These are phyloP conservation scores for Elongisporangium undulatum DNA, from an alignment of 352 stramenopile species.

Conservation along the genomic window DNA sequence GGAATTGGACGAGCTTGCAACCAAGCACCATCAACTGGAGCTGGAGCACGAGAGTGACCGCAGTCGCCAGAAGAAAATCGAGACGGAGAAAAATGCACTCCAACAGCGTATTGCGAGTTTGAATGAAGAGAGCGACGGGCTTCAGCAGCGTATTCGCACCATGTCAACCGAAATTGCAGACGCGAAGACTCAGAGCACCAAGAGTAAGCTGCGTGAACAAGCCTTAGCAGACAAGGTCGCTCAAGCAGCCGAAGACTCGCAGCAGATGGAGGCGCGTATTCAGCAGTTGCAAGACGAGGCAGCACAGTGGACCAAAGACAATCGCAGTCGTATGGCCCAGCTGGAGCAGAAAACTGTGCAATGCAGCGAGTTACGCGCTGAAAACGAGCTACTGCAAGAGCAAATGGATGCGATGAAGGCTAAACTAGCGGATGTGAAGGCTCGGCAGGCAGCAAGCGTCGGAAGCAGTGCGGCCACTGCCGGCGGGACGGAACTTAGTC, in stretches of 20 bases:
- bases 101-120: constrained; percentile 22
- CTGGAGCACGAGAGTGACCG: constrained; percentile 19
- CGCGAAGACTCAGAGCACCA: constrained; percentile 22
- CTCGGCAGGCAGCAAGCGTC: constrained; percentile 1
- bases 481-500: constrained; percentile 5
- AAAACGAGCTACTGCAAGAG: constrained; percentile 23
- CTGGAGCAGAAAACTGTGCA: constrained; percentile 19
- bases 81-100: constrained; percentile 27
- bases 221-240: constrained; percentile 21
- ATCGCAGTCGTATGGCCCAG: constrained; percentile 11
- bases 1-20: constrained; percentile 27
- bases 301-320: constrained; percentile 12
- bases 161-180: constrained; percentile 21
- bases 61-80: constrained; percentile 21
- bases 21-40: constrained; percentile 23
- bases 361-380: constrained; percentile 14
- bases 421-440: constrained; percentile 10
- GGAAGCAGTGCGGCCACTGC: constrained; percentile 1
- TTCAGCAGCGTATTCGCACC: constrained; percentile 19
- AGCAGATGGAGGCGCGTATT: constrained; percentile 13
- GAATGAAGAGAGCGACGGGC: constrained; percentile 23
- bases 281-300: constrained; percentile 15
- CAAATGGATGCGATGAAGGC: constrained; percentile 20
- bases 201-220: constrained; percentile 43
- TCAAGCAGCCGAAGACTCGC: constrained; percentile 22